These are phyloP conservation scores for Phytophthora meadii DNA, from an alignment of 352 stramenopile species.

Conservation along the genomic window DNA sequence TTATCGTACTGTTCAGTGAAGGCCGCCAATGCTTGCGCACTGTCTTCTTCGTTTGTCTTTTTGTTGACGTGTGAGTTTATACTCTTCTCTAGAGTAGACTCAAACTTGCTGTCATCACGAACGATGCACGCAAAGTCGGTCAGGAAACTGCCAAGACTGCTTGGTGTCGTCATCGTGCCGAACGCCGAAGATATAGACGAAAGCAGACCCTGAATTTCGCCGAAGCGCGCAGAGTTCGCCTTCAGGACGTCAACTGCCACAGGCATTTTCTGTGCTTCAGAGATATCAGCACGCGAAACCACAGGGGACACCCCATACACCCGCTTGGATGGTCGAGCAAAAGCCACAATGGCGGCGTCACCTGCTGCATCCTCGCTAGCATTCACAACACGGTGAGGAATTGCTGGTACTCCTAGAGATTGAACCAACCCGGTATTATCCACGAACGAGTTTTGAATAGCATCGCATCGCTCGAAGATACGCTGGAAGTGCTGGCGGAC, in stretches of 20 bases:
- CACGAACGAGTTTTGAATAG: slow-evolving; percentile 40
- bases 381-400: slow-evolving; percentile 55
- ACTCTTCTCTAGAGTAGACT: slow-evolving; percentile 32
- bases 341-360: slow-evolving; percentile 57
- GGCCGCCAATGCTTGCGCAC: slow-evolving; percentile 32
- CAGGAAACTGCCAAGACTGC: slow-evolving; percentile 46
- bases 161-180: slow-evolving; percentile 31
- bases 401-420: slow-evolving; percentile 64
- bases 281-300: slow-evolving; percentile 18
- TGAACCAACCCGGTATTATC: slow-evolving; percentile 28
- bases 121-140: slow-evolving; percentile 36
- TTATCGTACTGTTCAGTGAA: slow-evolving; percentile 74
- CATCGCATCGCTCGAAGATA: slow-evolving; percentile 45
- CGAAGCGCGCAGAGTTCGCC: slow-evolving; percentile 44
- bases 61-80: background rate
- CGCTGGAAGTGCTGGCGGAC: slow-evolving; percentile 34
- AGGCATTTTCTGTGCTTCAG: slow-evolving; percentile 26
- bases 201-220: slow-evolving; percentile 41
- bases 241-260: slow-evolving; percentile 37
- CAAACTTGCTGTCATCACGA: slow-evolving; percentile 45
- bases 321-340: slow-evolving; percentile 62
- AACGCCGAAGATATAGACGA: slow-evolving; percentile 37
- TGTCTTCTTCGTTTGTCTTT: slow-evolving; percentile 25
- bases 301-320: slow-evolving; percentile 72
- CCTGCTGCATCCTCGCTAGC: slow-evolving; percentile 54